These are phyloP conservation scores for Acanthamoeba polyphaga DNA, from an alignment of 208 protist genomes.

Conservation along the genomic window DNA sequence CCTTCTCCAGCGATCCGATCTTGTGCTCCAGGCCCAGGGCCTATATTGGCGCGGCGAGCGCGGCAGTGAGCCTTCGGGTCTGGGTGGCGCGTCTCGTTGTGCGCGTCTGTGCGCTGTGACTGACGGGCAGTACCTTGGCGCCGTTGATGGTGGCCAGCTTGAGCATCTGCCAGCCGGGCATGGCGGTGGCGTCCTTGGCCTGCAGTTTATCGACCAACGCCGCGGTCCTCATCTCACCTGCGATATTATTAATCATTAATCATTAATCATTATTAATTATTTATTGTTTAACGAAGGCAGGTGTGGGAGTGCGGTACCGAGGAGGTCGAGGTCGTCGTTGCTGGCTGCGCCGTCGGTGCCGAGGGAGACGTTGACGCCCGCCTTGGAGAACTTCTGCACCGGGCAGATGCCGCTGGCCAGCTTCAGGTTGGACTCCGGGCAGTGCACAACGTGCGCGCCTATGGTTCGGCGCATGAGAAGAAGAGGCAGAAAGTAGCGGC, in stretches of 20 bases:
- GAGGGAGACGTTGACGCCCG: constrained; percentile 84
- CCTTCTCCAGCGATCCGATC: constrained; percentile 78
- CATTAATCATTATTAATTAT: too few relatives aligned
- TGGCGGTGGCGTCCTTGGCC: not conserved
- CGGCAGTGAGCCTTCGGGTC: too few relatives aligned
- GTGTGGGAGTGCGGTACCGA: not conserved
- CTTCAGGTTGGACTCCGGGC: constrained; percentile 88
- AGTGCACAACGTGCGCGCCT: constrained; percentile 81
- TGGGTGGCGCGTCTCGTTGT: too few relatives aligned
- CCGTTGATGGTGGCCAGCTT: constrained; percentile 85
- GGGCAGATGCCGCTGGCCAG: constrained; percentile 81
- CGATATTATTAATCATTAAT: too few relatives aligned
- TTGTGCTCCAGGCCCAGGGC: constrained; percentile 72
- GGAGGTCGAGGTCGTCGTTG: constrained; percentile 86
- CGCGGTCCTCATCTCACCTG: constrained; percentile 80
- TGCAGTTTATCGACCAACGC: constrained; percentile 79
- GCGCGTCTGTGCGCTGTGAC: too few relatives aligned
- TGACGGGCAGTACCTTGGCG: constrained; percentile 71
- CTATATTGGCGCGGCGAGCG: too few relatives aligned
- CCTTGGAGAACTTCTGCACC: constrained; percentile 74
- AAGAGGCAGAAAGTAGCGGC: too few relatives aligned
- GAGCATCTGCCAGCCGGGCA: constrained; percentile 68
- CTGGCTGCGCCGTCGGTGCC: constrained; percentile 82
- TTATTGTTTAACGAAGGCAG: not conserved
- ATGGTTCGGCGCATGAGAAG: too few relatives aligned